Base-by-base conservation (phyloP, 768 basidiomycete genomes). In the Pisolithus marmoratus region DNA sequence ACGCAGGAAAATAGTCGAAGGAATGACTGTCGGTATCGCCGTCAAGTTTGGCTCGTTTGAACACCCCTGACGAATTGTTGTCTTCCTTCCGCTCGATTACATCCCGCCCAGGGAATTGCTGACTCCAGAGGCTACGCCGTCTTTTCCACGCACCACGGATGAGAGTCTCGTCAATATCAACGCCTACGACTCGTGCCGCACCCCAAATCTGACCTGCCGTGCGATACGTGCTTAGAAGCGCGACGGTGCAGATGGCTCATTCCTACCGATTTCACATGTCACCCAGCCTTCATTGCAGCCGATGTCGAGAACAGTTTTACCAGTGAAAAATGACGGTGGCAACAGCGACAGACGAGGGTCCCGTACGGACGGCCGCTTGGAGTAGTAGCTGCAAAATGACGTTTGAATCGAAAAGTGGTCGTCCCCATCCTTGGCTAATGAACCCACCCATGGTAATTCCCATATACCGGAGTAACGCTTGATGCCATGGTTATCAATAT, bases 241-340 rank as follows among this genome's bases (percentile, higher is more conserved):
- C 4, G 22, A 14, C 17, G 5, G 45, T 40, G 6, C 17, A 26
- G n/a, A 20, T 41, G 44, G 9, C 38, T 23, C 20, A 44, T 24
- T 44, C 73, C 45, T 56, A 85, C 91, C 91, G n/a, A 94, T 82
- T 64, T 94, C 89, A 62, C 86, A 86, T 1, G 88, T 85, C 34
- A 94, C 83, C 76, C 79, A 81, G 8, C 92, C 92, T 61, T 90
- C 84, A 64, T 94, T 95, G 63, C 89, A 90, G 1, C 92, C 92
- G 0, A 94, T 70, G 66, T 95, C 92, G 11, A 95, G 75, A 3
- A 94, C 84, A 44, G 73, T 70, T 52, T 80, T 79, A 14, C 67
- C 76, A 3, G 53, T 24, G 58, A 93, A 83, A 31, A 86, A 70
- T 1, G 66, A 57, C 4, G 65, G 38, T 0, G 84, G 83, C 2